phyloP scores from a whole-genome alignment of 2,329 filamentous ascomycete species.

The Diplocarpon mali region DNA sequence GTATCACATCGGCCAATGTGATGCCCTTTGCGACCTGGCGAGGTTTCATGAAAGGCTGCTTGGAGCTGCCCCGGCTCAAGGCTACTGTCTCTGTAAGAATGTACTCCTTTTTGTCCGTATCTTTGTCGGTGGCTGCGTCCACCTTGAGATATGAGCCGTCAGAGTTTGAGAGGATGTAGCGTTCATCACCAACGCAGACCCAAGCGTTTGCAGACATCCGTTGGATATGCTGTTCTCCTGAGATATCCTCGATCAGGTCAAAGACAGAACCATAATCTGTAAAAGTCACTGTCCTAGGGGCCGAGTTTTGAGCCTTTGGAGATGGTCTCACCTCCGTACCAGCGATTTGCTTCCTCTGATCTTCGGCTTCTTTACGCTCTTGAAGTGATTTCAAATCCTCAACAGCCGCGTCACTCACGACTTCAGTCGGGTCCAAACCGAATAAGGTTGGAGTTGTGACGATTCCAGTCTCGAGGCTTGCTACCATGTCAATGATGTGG shows the following conservation, averaged over 20 bases:
- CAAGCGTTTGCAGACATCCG: constrained; percentile 65
- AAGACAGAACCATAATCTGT: constrained; percentile 89
- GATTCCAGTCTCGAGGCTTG: constrained; percentile 72
- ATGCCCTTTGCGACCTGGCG: constrained; percentile 53
- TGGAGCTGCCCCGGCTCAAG: constrained; percentile 19
- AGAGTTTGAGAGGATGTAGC: constrained; percentile 59
- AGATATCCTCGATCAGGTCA: constrained; percentile 76
- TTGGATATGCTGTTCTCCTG: constrained; percentile 68
- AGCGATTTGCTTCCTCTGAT: constrained; percentile 10
- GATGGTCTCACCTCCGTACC: background rate
- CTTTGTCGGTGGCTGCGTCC: constrained; percentile 26
- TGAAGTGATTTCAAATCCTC: constrained; percentile 49
- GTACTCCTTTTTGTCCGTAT: constrained; percentile 13
- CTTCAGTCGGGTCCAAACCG: constrained; percentile 72
- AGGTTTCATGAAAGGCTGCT: constrained; percentile 56
- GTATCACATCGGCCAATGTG: constrained; percentile 65
- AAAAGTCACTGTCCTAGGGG: constrained; percentile 41
- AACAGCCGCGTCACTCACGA: constrained; percentile 57
- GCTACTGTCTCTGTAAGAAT: constrained; percentile 29
- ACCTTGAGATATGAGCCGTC: constrained; percentile 51
- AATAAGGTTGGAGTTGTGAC: constrained; percentile 88
- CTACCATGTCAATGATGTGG: constrained; percentile 93
- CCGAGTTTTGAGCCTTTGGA: constrained; percentile 3
- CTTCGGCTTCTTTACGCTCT: constrained; percentile 35
- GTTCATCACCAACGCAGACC: constrained; percentile 64